Base-by-base conservation (phyloP, 2,329 filamentous ascomycete species). In the Pleoardoris graminearum region DNA sequence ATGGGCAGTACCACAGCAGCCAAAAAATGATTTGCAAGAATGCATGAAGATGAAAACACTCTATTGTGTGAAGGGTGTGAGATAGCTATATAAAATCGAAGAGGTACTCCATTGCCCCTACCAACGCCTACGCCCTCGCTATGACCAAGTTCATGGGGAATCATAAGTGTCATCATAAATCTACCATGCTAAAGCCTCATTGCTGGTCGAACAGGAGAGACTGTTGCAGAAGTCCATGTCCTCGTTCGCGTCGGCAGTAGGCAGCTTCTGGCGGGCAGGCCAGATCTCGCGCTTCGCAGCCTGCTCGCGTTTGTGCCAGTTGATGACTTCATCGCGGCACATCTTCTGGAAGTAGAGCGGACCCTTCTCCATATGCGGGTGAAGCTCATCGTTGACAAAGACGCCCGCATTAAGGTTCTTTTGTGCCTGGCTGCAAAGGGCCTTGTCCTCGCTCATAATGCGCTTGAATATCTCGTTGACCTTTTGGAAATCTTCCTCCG, bases 381-480 rank as follows among this genome's bases (percentile, higher is more conserved):
- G 83, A 67, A 86, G 74, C 63, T 84, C 79, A 38, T 83, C 83
- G 59, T 82, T 85, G 62, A 83, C 72, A 54, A 84, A 86, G 45
- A 85, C 76, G 7, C 82, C 82, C 0, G 79, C 76, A 62, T 82
- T 81, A 59, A 86, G 74, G 64, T 86, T 86, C 67, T 75, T 77
- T 63, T 86, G 83, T 1, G 81, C 78, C 11, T 76, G 76, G 55
- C 76, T 72, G 71, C 83, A 85, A 36, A 86, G 79, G 16, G 77
- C 73, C 65, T 85, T 85, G 72, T 86, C 83, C 68, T 86, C 84
- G 2, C 78, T 77, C 80, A 86, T 82, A 65, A 87, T 79, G 32
- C 81, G 79, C 69, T 82, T 82, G 73, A 85, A 87, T 69, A 86
- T 82, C 38, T 79, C 70, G 62, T 77, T 78, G 65, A 86, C 82